A percentile compares a stretch with the other conserved stretches of the same genome.
phyloP scores from a whole-genome alignment of 2,329 filamentous ascomycete species.

The Cryphonectria japonica region DNA sequence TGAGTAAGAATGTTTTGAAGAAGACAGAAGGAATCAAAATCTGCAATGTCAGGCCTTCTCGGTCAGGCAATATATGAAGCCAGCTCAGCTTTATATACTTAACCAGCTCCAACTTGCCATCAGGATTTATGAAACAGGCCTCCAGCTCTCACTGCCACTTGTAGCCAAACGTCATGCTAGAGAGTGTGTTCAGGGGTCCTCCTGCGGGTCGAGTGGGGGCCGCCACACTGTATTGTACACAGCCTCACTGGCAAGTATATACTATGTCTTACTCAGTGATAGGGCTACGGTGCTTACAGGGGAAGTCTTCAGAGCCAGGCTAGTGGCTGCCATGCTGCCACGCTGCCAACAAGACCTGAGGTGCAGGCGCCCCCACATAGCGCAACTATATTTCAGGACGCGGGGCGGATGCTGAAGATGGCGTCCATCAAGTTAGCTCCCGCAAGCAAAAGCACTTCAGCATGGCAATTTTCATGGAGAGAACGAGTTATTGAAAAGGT shows the following conservation, averaged over 20 bases:
- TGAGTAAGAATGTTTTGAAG: background rate
- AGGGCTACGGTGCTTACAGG: too few relatives aligned
- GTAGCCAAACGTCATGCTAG: constrained; percentile 24
- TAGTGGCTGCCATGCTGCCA: too few relatives aligned
- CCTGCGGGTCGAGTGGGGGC: constrained; percentile 21
- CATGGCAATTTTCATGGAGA: too few relatives aligned
- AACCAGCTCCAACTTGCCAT: constrained; percentile 9
- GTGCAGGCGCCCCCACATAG: background rate
- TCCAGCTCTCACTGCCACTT: constrained; percentile 10
- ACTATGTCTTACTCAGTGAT: too few relatives aligned
- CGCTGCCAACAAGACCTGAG: background rate
- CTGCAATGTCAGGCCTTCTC: background rate
- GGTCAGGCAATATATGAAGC: background rate
- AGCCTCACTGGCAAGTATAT: background rate
- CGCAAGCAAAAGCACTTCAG: background rate
- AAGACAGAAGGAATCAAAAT: background rate
- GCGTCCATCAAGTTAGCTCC: background rate
- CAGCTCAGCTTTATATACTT: constrained; percentile 3
- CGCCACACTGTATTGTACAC: background rate
- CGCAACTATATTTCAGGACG: background rate
- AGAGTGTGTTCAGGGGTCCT: constrained; percentile 21
- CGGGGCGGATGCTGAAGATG: background rate
- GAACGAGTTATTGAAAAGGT: too few relatives aligned
- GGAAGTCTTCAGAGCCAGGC: too few relatives aligned
- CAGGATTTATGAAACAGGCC: constrained; percentile 24